Percentiles rank a stretch among this genome's conserved stretches.
These are phyloP conservation scores for Linderniella brevidens DNA, from an alignment of 257 asterid species.

Conservation along the genomic window DNA sequence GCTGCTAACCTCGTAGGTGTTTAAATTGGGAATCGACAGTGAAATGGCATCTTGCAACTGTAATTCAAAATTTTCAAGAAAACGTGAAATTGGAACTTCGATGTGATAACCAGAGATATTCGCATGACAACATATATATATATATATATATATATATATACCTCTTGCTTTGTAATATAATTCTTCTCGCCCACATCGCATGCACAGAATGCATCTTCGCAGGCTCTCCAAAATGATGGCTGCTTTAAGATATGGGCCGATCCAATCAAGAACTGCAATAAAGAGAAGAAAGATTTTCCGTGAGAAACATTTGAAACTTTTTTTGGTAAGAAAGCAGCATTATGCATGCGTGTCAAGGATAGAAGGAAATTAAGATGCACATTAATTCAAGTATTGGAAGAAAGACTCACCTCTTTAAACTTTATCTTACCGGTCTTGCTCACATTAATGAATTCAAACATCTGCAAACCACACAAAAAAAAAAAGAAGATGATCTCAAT, in stretches of 20 bases:
- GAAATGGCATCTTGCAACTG: slow-evolving; percentile 57
- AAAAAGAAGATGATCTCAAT: too few species aligned
- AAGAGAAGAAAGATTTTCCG: slow-evolving; percentile 10
- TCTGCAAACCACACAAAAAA: slow-evolving; percentile 20
- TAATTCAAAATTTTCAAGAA: slow-evolving; percentile 6
- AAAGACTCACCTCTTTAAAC: slow-evolving; percentile 61
- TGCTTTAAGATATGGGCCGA: slow-evolving; percentile 81
- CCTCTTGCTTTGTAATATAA: slow-evolving; percentile 59
- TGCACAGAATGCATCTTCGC: slow-evolving; percentile 61
- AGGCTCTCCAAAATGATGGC: slow-evolving; percentile 43
- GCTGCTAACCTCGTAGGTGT: slow-evolving; percentile 49
- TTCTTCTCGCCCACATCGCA: slow-evolving; percentile 28
- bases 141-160: too few species aligned
- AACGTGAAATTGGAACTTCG: slow-evolving; percentile 1
- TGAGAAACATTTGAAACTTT: slow-evolving; percentile 4
- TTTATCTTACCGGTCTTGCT: slow-evolving; percentile 60
- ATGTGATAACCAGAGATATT: slow-evolving; percentile 3
- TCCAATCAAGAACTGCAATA: slow-evolving; percentile 77
- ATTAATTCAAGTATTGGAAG: background rate
- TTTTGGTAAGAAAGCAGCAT: background rate
- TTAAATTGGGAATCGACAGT: slow-evolving; percentile 36
- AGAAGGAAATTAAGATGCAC: background rate
- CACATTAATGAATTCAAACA: slow-evolving; percentile 62
- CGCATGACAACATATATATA: slow-evolving; percentile 3
- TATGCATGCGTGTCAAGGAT: background rate